phyloP scores from a whole-genome alignment of 495 filamentous ascomycete genomes.

The Cercophora newfieldiana region DNA sequence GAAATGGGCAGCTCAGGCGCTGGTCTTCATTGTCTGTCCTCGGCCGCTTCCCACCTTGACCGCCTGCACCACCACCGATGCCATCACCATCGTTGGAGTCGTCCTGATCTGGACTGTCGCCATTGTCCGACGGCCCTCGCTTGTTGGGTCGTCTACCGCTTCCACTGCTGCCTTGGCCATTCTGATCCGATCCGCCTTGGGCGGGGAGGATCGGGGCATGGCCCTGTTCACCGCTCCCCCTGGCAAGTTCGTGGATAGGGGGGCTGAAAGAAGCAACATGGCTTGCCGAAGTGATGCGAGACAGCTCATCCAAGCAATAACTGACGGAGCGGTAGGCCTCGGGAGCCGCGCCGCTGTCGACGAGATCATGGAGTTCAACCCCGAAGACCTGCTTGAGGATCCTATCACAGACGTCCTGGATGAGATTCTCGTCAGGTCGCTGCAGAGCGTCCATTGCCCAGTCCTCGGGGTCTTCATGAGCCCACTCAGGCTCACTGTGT shows the following conservation, averaged over 20 bases:
- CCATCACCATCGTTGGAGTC: constrained; percentile 8
- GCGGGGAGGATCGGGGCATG: constrained; percentile 3
- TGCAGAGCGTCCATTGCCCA: background rate
- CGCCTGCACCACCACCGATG: constrained; percentile 7
- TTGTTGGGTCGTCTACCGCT: constrained; percentile 5
- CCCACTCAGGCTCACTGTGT: background rate
- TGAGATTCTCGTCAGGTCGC: constrained; percentile 15
- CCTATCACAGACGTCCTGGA: constrained; percentile 27
- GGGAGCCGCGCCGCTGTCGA: constrained; percentile 10
- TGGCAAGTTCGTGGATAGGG: constrained; percentile 9
- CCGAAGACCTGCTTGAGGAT: constrained; percentile 29
- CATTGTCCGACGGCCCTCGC: background rate
- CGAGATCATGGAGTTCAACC: constrained; percentile 30
- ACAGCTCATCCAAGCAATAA: constrained; percentile 32
- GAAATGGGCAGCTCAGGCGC: constrained; percentile 37
- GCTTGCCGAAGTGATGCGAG: constrained; percentile 21
- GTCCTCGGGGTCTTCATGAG: background rate
- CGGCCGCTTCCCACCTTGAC: constrained; percentile 15
- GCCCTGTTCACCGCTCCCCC: constrained; percentile 1
- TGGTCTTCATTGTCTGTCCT: constrained; percentile 5
- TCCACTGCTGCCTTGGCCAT: background rate
- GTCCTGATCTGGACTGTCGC: background rate
- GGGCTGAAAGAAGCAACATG: background rate
- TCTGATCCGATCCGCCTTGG: background rate
- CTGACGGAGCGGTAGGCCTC: constrained; percentile 25